These are phyloP conservation scores for Eucalyptus marginata DNA, from an alignment of 345 rosid species.

Conservation along the genomic window DNA sequence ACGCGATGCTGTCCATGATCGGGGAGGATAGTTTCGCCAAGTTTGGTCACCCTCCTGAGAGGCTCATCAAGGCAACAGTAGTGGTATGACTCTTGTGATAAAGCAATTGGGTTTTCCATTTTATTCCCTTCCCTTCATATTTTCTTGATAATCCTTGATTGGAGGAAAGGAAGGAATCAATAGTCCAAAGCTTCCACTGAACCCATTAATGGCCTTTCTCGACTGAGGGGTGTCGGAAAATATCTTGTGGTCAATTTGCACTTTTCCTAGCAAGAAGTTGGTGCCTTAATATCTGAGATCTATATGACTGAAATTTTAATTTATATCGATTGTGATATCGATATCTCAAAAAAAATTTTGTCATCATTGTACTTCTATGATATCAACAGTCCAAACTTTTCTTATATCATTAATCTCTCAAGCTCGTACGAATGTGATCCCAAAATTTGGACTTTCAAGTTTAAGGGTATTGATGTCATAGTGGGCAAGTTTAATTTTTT, in stretches of 20 bases:
- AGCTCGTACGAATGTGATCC: background rate
- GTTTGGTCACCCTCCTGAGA: constrained; percentile 30
- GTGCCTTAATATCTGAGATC: background rate
- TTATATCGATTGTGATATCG: background rate
- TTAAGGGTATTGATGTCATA: background rate
- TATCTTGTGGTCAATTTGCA: background rate
- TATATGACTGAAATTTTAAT: too few species aligned
- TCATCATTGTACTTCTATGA: too few species aligned
- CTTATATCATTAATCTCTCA: background rate
- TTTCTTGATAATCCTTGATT: too few species aligned
- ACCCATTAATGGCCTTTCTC: background rate
- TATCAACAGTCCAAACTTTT: too few species aligned
- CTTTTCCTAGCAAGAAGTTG: background rate
- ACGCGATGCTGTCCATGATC: constrained; percentile 25
- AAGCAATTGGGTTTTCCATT: background rate
- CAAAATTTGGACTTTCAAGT: background rate
- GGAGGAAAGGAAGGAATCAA: too few species aligned
- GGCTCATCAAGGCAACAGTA: constrained; percentile 43
- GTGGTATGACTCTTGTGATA: constrained; percentile 15
- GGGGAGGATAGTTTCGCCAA: constrained; percentile 7
- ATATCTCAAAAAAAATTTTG: too few species aligned
- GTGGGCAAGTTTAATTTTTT: background rate
- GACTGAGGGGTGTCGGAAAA: background rate
- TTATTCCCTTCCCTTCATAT: background rate
- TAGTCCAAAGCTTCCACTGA: background rate